phyloP scores from a whole-genome alignment of 1,139 yeast genomes.

The Kodamaea anthophila region DNA sequence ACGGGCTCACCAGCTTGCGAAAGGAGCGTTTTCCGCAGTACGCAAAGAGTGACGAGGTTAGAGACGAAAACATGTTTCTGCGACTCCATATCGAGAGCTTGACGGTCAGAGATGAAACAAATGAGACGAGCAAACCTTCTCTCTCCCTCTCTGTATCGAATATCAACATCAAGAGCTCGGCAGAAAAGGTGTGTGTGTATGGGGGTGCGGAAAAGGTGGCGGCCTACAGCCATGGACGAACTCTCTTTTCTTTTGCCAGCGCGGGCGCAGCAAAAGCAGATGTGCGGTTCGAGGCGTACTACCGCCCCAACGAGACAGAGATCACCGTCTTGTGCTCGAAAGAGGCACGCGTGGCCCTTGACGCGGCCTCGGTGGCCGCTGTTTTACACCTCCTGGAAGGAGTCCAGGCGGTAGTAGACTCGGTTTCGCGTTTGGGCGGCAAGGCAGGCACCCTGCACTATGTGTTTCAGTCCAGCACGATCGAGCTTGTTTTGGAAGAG shows the following conservation, averaged over 20 bases:
- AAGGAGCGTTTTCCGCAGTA: conserved; percentile 27
- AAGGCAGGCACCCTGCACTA: conserved; percentile 9
- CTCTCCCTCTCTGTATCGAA: conserved; percentile 30
- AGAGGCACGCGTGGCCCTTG: conserved; percentile 28
- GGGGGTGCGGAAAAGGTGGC: conserved; percentile 41
- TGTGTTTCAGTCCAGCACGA: conserved; percentile 28
- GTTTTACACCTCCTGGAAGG: conserved; percentile 13
- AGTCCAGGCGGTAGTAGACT: conserved; percentile 7
- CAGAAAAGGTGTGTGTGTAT: conserved; percentile 32
- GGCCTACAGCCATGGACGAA: conserved; percentile 9
- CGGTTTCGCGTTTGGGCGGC: conserved; percentile 7
- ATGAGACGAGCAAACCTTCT: neutral
- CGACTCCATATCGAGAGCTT: conserved; percentile 30
- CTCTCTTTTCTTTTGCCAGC: conserved; percentile 5
- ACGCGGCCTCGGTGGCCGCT: conserved; percentile 15
- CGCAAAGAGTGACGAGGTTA: conserved; percentile 15
- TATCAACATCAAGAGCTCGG: conserved; percentile 38
- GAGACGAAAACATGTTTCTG: conserved; percentile 18
- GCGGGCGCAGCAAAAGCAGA: conserved; percentile 32
- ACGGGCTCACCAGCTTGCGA: conserved; percentile 29
- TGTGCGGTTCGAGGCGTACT: conserved; percentile 45
- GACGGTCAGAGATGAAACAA: conserved; percentile 25
- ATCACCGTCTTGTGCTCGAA: conserved; percentile 44
- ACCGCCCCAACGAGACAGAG: conserved; percentile 25
- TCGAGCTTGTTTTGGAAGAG: conserved; percentile 9